Percentiles rank a stretch among this genome's conserved stretches.
These are phyloP conservation scores for Sanghuangporus sanghuang DNA, from an alignment of 1,284 basidiomycete genomes.

Conservation along the genomic window DNA sequence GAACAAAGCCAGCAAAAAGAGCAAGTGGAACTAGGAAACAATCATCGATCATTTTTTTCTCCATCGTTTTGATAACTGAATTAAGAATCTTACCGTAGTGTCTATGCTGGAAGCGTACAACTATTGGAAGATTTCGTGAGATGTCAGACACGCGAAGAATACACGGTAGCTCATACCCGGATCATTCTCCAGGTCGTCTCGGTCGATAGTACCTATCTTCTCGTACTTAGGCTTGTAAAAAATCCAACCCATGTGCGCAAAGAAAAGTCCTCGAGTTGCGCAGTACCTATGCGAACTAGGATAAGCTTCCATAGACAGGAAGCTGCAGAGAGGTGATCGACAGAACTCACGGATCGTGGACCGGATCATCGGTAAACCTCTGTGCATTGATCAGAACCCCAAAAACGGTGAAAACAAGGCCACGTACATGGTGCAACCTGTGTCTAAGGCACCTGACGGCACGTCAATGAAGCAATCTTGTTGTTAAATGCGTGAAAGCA, in stretches of 20 bases:
- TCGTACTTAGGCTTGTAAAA: conserved; percentile 72
- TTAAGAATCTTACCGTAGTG: conserved; percentile 47
- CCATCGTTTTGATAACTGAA: background rate
- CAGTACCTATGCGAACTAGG: conserved; percentile 45
- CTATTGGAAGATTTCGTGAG: conserved; percentile 32
- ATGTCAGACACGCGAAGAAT: background rate
- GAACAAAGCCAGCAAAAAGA: conserved; percentile 50
- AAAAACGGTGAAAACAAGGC: background rate
- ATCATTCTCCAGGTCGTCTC: conserved; percentile 67
- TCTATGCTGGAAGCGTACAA: conserved; percentile 69
- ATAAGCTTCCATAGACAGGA: background rate
- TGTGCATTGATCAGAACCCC: conserved; percentile 23
- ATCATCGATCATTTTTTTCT: background rate
- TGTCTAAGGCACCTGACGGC: conserved; percentile 63
- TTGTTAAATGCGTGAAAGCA: background rate
- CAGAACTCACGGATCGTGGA: conserved; percentile 61
- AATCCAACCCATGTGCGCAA: conserved; percentile 82
- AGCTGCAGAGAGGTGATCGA: background rate
- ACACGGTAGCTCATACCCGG: conserved; percentile 40
- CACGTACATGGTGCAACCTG: conserved; percentile 63
- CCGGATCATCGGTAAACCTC: conserved; percentile 72
- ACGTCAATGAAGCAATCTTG: background rate
- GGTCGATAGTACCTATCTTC: conserved; percentile 58
- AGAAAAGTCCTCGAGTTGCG: conserved; percentile 67
- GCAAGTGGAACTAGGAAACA: conserved; percentile 48